Conservation (phyloP, 2,329 filamentous ascomycete species). For the Thielaviopsis musarum region DNA sequence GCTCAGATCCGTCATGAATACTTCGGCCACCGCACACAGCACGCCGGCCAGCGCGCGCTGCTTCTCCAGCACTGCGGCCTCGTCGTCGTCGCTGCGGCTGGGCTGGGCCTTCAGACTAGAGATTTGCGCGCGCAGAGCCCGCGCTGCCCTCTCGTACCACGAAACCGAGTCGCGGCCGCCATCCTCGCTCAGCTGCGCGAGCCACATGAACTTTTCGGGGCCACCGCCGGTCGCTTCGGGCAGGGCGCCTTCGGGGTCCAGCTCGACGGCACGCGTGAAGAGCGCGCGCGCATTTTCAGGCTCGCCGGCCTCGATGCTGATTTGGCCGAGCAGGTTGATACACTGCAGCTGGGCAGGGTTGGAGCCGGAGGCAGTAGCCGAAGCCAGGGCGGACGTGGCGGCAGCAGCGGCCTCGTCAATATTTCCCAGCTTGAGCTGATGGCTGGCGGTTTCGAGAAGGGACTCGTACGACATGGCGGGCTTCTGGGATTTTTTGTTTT, state of each 20-base stretch:
- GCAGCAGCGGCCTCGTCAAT: slow-evolving; percentile 24
- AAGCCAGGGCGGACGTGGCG: slow-evolving; percentile 27
- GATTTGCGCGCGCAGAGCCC: slow-evolving; percentile 55
- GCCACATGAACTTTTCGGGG: slow-evolving; percentile 84
- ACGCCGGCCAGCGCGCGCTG: slow-evolving; percentile 71
- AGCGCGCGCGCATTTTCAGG: slow-evolving; percentile 54
- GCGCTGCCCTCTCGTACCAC: slow-evolving; percentile 56
- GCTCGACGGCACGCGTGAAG: slow-evolving; percentile 54
- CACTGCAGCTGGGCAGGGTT: slow-evolving; percentile 41
- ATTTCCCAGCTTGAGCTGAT: slow-evolving; percentile 26
- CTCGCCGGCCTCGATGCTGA: slow-evolving; percentile 68
- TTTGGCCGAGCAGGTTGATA: slow-evolving; percentile 63
- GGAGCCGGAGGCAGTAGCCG: slow-evolving; percentile 25
- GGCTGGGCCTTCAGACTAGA: not conserved
- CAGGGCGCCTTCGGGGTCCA: slow-evolving; percentile 59
- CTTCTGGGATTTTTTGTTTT: slow-evolving; percentile 21
- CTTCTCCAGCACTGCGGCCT: slow-evolving; percentile 43
- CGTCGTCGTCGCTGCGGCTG: slow-evolving; percentile 20
- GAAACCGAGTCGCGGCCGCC: slow-evolving; percentile 47
- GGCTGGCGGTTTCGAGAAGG: slow-evolving; percentile 24
- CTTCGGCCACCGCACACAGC: slow-evolving; percentile 86
- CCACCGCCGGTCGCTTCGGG: slow-evolving; percentile 62
- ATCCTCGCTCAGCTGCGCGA: slow-evolving; percentile 72
- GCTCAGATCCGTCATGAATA: slow-evolving; percentile 97
- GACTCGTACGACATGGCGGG: slow-evolving; percentile 17